phyloP scores from a whole-genome alignment of 768 basidiomycete species.

The Lactarius quietus region DNA sequence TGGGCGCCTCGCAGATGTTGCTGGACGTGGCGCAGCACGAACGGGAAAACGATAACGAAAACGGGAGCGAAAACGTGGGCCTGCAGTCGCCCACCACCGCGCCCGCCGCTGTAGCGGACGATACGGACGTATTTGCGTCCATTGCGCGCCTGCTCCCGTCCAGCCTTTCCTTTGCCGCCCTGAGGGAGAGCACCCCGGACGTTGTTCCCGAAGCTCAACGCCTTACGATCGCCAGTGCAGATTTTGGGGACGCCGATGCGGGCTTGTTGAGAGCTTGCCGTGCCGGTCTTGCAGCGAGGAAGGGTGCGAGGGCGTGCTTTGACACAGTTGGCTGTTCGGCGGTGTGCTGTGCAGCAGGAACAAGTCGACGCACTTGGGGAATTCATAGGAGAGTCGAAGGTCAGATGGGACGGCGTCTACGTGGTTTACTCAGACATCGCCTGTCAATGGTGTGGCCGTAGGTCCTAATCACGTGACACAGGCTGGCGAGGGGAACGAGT shows the following conservation, averaged over 20 bases:
- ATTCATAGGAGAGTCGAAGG: constrained; percentile 19
- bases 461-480: neutral
- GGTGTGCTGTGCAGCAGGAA: constrained; percentile 17
- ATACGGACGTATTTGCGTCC: constrained; percentile 9
- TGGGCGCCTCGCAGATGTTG: constrained; percentile 13
- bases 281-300: constrained; percentile 14
- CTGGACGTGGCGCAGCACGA: neutral
- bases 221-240: constrained; percentile 13
- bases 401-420: constrained; percentile 19
- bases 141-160: constrained; percentile 17
- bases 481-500: constrained; percentile 1
- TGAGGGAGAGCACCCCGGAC: neutral
- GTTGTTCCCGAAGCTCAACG: constrained; percentile 14
- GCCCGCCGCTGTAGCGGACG: neutral
- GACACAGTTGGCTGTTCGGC: constrained; percentile 14
- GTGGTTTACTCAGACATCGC: neutral
- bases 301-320: neutral
- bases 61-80: neutral
- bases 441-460: neutral
- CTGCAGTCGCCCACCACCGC: neutral
- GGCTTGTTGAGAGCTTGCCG: constrained; percentile 17
- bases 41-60: neutral
- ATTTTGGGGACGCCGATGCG: constrained; percentile 6
- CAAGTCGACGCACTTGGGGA: constrained; percentile 14
- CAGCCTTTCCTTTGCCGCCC: constrained; percentile 12